Conservation (phyloP, 2,329 filamentous ascomycete species). For the Orbilia blumenaviensis region DNA sequence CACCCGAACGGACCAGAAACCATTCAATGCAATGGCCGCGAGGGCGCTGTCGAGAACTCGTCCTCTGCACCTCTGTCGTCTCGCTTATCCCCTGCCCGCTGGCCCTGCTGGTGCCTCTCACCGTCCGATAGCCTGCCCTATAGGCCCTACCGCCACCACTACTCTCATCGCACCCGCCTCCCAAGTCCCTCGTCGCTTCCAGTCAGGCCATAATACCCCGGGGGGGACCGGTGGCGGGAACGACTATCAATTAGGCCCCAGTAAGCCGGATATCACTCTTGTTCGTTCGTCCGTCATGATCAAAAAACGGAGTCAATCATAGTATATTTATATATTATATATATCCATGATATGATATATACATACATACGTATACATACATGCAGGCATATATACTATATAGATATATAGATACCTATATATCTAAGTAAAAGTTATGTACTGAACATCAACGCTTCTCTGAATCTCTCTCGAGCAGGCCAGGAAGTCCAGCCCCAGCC, state of each 20-base stretch:
- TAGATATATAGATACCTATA: too few species aligned
- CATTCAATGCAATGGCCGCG: constrained; percentile 37
- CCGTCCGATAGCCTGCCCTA: too few species aligned
- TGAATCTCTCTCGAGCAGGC: constrained; percentile 20
- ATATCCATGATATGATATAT: too few species aligned
- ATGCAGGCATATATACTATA: too few species aligned
- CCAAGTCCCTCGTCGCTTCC: constrained; percentile 14
- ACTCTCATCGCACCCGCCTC: neutral
- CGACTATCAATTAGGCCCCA: constrained; percentile 57
- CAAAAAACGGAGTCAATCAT: neutral
- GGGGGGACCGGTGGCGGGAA: constrained; percentile 53
- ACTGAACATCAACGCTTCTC: constrained; percentile 22
- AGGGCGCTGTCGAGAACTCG: constrained; percentile 20
- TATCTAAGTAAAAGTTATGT: too few species aligned
- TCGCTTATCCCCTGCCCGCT: neutral
- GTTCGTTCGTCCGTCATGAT: constrained; percentile 1
- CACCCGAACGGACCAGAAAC: neutral
- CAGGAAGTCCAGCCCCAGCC: constrained; percentile 56
- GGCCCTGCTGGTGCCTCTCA: too few species aligned
- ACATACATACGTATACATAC: too few species aligned
- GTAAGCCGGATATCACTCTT: constrained; percentile 37
- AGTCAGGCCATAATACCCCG: constrained; percentile 32
- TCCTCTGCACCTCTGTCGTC: neutral
- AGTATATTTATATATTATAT: too few species aligned
- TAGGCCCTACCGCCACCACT: too few species aligned